Evolutionary conservation across 176 grass and related monocot genomes (phyloP), one percentile per base, ranked within the genome.

Genomic region (Areca catechu): DNA sequence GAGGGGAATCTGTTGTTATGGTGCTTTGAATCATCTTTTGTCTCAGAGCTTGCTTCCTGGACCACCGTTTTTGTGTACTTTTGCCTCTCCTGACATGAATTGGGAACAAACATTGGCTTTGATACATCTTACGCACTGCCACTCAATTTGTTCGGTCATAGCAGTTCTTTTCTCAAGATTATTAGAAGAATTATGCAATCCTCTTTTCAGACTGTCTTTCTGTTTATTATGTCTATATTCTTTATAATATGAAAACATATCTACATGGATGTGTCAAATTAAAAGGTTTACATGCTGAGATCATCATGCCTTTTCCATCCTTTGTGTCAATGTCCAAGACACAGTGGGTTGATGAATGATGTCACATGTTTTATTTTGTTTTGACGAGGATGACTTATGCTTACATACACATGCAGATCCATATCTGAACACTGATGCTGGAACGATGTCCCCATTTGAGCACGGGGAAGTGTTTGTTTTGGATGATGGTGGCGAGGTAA

Each of bases 401-500:
- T 37, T 37, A 1, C 57, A 43, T 34, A 17, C 29, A 18, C 12
- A 20, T 61, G 57, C 67, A 48, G 23, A 69, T 85, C 37, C 94
- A 69, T 98, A 98, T 64, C 81, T 98, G 30, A 98, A 98, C 71
- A 98, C 84, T 71, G 88, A 98, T 78, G 94, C 94, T 69, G 94
- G 94, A 67, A 98, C 94, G n/a, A 98, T 98, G 94, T 93, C 94
- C 55, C 94, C 94, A 0, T 69, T 92, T 29, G 93, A 98, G 78
- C 93, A 98, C 12, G 93, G 93, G 0, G 93, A 98, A 73, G 93
- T 98, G 17, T 98, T 77, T 63, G 93, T 98, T 74, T 49, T 98
- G 59, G 93, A 98, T 10, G 93, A 98, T 64, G 93, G 93, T n/a
- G 93, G 93, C 17, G 93, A 98, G 88, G 92, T 96, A 87, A 88